phyloP scores from a whole-genome alignment of 2,329 filamentous ascomycete genomes.

The Aspergillus vadensis region DNA sequence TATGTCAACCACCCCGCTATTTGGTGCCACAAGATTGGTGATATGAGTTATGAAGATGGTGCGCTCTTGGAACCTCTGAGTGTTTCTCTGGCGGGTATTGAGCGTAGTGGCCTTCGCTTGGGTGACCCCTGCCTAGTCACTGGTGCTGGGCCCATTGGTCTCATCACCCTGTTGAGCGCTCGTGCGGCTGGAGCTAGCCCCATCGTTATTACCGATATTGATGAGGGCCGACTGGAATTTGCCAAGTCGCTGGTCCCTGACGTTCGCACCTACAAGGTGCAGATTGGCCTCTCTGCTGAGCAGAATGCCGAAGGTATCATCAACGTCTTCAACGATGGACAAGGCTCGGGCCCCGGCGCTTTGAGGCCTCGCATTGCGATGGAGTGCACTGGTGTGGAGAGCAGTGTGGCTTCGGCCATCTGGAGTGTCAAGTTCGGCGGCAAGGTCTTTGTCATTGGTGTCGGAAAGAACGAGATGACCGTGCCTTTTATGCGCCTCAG shows the following conservation, averaged over 20 bases:
- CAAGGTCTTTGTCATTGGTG: constrained; percentile 95
- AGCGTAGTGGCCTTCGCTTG: constrained; percentile 75
- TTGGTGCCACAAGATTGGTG: constrained; percentile 95
- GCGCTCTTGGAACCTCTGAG: constrained; percentile 87
- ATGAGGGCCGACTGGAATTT: constrained; percentile 79
- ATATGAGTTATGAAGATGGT: constrained; percentile 90
- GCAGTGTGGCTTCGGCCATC: constrained; percentile 80
- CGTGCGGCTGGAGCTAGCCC: constrained; percentile 86
- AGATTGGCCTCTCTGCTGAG: constrained; percentile 57
- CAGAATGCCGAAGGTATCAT: constrained; percentile 71
- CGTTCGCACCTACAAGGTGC: constrained; percentile 68
- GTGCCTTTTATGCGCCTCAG: constrained; percentile 94
- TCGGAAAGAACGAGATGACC: constrained; percentile 92
- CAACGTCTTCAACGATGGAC: constrained; percentile 61
- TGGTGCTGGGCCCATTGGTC: constrained; percentile 89
- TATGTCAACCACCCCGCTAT: constrained; percentile 93
- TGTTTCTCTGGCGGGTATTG: constrained; percentile 84
- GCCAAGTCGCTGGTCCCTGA: constrained; percentile 80
- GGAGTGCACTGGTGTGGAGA: constrained; percentile 95
- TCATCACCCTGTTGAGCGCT: constrained; percentile 83
- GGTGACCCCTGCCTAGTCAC: constrained; percentile 88
- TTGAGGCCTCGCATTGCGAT: constrained; percentile 79
- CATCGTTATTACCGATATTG: constrained; percentile 92
- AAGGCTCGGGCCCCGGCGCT: constrained; percentile 48
- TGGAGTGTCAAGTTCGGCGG: constrained; percentile 93